phyloP scores from a whole-genome alignment of 2,329 filamentous ascomycete species.

The Apiospora sp. region DNA sequence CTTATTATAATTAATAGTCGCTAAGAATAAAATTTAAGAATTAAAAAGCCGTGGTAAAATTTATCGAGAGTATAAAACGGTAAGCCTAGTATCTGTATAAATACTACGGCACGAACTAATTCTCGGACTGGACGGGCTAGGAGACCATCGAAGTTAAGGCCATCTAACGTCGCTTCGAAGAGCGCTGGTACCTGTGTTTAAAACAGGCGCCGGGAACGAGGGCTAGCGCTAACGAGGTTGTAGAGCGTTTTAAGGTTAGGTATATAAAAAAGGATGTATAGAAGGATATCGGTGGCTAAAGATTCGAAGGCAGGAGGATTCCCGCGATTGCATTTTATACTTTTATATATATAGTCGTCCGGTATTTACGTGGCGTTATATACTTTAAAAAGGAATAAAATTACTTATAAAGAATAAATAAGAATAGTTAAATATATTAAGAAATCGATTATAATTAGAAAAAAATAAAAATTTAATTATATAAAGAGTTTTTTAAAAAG shows the following conservation, averaged over 20 bases:
- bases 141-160: background rate
- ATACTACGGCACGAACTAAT: slow-evolving; percentile 12
- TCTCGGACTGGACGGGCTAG: slow-evolving; percentile 1
- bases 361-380: background rate
- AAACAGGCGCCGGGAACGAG: background rate
- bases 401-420: background rate
- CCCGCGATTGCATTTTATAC: background rate
- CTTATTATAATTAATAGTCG: background rate
- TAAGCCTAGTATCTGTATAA: slow-evolving; percentile 13
- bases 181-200: slow-evolving; percentile 1
- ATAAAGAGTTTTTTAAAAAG: too few relatives aligned
- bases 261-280: background rate
- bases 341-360: background rate
- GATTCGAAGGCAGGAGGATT: slow-evolving; percentile 3
- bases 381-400: background rate
- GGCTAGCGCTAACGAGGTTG: slow-evolving; percentile 1
- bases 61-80: slow-evolving; percentile 9
- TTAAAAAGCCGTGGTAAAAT: slow-evolving; percentile 10
- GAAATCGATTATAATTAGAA: too few relatives aligned
- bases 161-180: background rate
- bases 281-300: background rate
- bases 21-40: slow-evolving; percentile 3
- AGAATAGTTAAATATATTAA: background rate
- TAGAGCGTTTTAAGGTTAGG: background rate
- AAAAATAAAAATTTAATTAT: too few relatives aligned